Conservation (phyloP, 78 protist genomes). For the Dictyostelium capitatum region DNA sequence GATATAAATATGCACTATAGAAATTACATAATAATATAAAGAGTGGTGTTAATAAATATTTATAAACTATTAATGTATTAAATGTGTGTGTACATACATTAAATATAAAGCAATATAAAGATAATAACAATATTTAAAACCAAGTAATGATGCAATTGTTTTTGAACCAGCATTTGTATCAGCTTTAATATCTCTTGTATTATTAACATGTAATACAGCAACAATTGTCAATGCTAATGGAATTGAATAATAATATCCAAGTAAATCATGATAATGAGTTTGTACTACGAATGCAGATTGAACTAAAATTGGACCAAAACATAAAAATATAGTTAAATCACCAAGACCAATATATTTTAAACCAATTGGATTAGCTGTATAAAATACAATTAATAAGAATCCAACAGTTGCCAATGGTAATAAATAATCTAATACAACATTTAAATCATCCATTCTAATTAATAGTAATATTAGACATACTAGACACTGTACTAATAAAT, state of each 20-base stretch:
- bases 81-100: constrained; percentile 12
- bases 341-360: constrained; percentile 79
- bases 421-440: neutral
- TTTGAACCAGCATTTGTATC: constrained; percentile 28
- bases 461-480: neutral
- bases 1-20: constrained; percentile 31
- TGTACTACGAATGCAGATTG: constrained; percentile 42
- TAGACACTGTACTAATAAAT: neutral
- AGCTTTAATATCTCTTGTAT: constrained; percentile 66
- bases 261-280: neutral
- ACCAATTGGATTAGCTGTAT: constrained; percentile 54
- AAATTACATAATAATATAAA: neutral
- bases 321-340: constrained; percentile 48
- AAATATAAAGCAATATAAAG: constrained; percentile 24
- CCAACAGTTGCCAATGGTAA: constrained; percentile 44
- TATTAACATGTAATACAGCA: constrained; percentile 73
- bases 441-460: neutral
- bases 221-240: constrained; percentile 64
- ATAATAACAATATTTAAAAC: constrained; percentile 28
- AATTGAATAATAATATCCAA: constrained; percentile 35
- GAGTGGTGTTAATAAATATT: neutral
- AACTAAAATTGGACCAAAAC: constrained; percentile 78
- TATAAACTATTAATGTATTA: neutral
- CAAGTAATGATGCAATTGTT: constrained; percentile 58
- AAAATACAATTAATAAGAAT: neutral